These are phyloP conservation scores for Penicillium nordicum DNA, from an alignment of 2,329 filamentous ascomycete species.

Conservation along the genomic window DNA sequence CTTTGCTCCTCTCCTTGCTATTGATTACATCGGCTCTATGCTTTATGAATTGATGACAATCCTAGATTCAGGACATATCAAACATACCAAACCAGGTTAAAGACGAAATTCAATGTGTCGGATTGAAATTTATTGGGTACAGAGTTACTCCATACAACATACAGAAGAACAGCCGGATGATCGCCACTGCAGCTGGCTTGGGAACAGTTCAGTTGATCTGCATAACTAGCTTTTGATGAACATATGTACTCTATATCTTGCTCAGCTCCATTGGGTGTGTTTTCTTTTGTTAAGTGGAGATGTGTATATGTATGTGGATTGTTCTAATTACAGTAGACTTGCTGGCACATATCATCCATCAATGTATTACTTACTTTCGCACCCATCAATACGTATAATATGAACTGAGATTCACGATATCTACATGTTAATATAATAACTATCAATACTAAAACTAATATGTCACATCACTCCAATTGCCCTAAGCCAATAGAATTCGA, in stretches of 20 bases:
- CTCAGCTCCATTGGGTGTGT: neutral
- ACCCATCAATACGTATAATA: neutral
- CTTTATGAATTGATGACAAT: neutral
- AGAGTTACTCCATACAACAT: neutral
- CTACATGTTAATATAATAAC: neutral
- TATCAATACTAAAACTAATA: no score
- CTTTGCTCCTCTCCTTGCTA: neutral
- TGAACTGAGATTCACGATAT: neutral
- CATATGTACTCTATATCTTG: neutral
- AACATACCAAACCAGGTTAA: neutral
- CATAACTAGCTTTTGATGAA: neutral
- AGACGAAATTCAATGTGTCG: neutral
- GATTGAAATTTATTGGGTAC: neutral
- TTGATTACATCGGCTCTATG: neutral
- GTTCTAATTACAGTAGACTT: neutral
- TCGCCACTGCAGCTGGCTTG: neutral
- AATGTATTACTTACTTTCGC: neutral
- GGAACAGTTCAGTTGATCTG: neutral
- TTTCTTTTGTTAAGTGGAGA: neutral
- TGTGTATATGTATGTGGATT: no score
- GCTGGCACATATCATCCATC: no score
- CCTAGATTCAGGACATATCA: neutral
- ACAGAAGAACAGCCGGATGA: neutral
- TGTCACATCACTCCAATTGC: neutral
- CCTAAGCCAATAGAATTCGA: neutral